These are phyloP conservation scores for Oryza coarctata DNA, from an alignment of 176 grass and related monocot species.

Conservation along the genomic window DNA sequence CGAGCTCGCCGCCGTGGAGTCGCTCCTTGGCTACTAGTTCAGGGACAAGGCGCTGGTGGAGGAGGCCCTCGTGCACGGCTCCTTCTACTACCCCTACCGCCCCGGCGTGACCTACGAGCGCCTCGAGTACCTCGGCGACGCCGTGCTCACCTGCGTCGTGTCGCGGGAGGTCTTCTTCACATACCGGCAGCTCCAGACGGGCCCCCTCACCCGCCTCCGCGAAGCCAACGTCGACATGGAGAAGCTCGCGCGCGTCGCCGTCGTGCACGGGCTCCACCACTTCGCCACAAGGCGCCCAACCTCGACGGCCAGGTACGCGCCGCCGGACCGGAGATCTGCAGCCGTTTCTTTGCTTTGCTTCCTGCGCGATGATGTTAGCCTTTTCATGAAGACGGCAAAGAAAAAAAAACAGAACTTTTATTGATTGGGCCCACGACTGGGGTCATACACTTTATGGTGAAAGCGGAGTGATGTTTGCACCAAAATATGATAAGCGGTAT, in stretches of 20 bases:
- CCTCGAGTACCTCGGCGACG: constrained; percentile 79
- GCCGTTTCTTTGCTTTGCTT: not conserved
- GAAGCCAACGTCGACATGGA: constrained; percentile 86
- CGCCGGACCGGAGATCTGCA: not conserved
- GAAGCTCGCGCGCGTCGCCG: constrained; percentile 69
- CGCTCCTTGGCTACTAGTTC: constrained; percentile 57
- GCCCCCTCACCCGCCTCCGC: constrained; percentile 64
- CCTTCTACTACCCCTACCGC: constrained; percentile 48
- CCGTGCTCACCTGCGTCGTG: constrained; percentile 52
- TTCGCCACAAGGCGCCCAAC: constrained; percentile 56
- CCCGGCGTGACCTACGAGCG: constrained; percentile 57
- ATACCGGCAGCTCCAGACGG: constrained; percentile 52
- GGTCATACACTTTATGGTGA: not conserved
- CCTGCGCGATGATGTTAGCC: not conserved
- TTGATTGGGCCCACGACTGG: not conserved
- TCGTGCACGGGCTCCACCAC: constrained; percentile 41
- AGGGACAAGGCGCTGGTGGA: constrained; percentile 42
- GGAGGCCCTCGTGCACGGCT: constrained; percentile 65
- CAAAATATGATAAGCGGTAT: too few relatives aligned
- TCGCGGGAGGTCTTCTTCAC: constrained; percentile 51
- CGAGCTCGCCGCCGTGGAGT: constrained; percentile 50
- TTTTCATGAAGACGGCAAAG: too few relatives aligned
- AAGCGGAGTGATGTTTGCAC: too few relatives aligned
- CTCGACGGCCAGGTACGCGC: constrained; percentile 50
- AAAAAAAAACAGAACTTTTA: too few relatives aligned